phyloP scores from a whole-genome alignment of 129 eudicot species.

The Heracleum sosnowskyi region DNA sequence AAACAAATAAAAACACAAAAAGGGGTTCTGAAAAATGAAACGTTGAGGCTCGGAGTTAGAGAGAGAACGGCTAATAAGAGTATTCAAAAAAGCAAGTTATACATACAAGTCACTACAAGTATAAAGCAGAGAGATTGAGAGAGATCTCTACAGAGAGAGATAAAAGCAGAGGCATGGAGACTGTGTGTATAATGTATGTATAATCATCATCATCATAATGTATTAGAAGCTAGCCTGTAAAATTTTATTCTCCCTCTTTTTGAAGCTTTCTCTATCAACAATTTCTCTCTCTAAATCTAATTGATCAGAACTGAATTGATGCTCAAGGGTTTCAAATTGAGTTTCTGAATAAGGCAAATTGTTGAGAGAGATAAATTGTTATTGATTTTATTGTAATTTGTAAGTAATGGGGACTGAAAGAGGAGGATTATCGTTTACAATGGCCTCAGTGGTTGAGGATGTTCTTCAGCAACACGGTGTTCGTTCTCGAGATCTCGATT shows the following conservation, averaged over 20 bases:
- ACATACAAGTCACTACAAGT: conserved; percentile 6
- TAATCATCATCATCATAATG: conserved; percentile 15
- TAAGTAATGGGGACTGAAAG: conserved; percentile 44
- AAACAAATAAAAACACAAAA: not conserved
- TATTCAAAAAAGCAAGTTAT: conserved; percentile 1
- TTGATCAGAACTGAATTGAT: conserved; percentile 17
- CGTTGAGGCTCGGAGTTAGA: conserved; percentile 1
- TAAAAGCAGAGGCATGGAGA: conserved; percentile 31
- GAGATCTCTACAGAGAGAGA: conserved; percentile 22
- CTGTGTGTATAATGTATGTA: conserved; percentile 1
- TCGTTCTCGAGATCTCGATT: conserved; percentile 59
- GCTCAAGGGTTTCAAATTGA: not conserved
- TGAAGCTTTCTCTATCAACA: conserved; percentile 15
- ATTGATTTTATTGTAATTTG: not conserved
- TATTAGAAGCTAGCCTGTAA: conserved; percentile 2
- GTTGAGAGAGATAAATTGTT: not conserved
- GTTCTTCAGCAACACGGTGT: conserved; percentile 90
- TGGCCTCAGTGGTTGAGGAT: conserved; percentile 86
- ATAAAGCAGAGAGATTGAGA: conserved; percentile 26
- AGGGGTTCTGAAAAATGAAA: not conserved
- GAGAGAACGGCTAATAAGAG: not conserved
- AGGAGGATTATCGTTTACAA: conserved; percentile 51
- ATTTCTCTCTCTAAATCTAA: conserved; percentile 5
- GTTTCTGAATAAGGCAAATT: not conserved
- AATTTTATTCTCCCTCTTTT: conserved; percentile 20